Evolutionary conservation across 305 asterid genomes (phyloP), one percentile per base, ranked within the genome.

Genomic region (Solanum hybrid): DNA sequence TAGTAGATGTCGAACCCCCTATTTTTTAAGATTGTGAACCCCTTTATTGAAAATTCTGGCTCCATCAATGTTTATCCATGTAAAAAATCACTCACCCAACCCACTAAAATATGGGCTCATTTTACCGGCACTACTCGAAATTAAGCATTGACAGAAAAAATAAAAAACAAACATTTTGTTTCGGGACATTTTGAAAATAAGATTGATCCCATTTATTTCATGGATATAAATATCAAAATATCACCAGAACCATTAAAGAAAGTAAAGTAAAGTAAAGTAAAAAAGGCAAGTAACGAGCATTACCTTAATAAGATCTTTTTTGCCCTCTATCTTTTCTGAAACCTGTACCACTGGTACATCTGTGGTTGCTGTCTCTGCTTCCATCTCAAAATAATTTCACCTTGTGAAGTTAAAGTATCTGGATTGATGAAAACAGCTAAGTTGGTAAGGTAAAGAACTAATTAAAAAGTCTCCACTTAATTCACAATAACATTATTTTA

Each of bases 301-400:
- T 88, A 95, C 98, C 97, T 96, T 94, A 61, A 89, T 27, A 33
- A 95, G 91, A 89, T 90, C 91, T 10, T 88, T 91, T 80, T 90
- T 91, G 91, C 83, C 86, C 87, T 91, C 92, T 77, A 87, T 91
- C 39, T 93, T 88, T 81, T 94, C 95, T 26, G 89, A 92, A 86
- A 91, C 75, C 90, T 93, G 93, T 26, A 91, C 89, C 77, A 80
- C 91, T 29, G 94, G 93, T 88, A 92, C 81, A 80, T 94, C 96
- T 90, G 90, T 90, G 86, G 81, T 91, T 89, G 93, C 36, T 36
- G 94, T 91, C 75, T 93, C 98, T 29, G 90, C 95, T 89, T 97
- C 96, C 98, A 96, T 95, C 82, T 72, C 91, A 88, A 87, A 89
- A 87, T 85, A 78, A 76, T 85, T 39, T 89, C 89, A 81, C 79